A percentile compares a stretch with the other conserved stretches of the same genome.
Evolutionary conservation across 2,329 filamentous ascomycete genomes (phyloP).

Genomic region (Pseudogymnoascus sp.): DNA sequence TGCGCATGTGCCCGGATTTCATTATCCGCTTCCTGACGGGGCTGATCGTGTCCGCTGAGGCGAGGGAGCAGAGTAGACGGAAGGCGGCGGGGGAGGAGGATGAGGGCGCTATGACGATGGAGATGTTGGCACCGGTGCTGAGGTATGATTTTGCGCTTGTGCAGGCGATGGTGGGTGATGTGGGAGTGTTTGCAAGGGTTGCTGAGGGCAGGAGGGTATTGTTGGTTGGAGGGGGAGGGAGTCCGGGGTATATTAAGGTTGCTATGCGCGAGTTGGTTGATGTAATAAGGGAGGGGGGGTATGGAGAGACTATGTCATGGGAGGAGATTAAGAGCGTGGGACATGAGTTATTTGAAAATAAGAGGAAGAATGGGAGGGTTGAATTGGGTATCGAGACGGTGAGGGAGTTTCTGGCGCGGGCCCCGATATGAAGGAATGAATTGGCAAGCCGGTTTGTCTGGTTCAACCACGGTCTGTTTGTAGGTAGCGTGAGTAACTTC

Average conservation of each 20-base stretch:
- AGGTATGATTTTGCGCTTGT: background rate
- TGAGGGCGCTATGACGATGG: background rate
- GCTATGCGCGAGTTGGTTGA: background rate
- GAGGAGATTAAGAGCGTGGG: background rate
- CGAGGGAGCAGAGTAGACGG: background rate
- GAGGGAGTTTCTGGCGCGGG: background rate
- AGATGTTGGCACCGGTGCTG: background rate
- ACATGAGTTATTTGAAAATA: conserved; percentile 1
- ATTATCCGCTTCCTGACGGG: background rate
- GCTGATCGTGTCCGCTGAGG: background rate
- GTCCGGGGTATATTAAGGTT: background rate
- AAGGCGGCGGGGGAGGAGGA: background rate
- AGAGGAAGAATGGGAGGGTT: background rate
- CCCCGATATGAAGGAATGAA: background rate
- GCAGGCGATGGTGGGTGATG: background rate
- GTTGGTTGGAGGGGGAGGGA: background rate
- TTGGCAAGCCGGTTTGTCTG: background rate
- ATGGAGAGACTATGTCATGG: background rate
- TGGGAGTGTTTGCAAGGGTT: background rate
- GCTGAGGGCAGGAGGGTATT: background rate
- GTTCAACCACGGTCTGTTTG: background rate
- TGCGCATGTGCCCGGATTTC: background rate
- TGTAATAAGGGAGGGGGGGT: background rate
- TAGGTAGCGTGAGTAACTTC: background rate
- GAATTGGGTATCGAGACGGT: background rate